Percentiles rank a stretch among this genome's conserved stretches.
phyloP scores from a whole-genome alignment of 1,284 basidiomycete species.

The Ganoderma meredithae region DNA sequence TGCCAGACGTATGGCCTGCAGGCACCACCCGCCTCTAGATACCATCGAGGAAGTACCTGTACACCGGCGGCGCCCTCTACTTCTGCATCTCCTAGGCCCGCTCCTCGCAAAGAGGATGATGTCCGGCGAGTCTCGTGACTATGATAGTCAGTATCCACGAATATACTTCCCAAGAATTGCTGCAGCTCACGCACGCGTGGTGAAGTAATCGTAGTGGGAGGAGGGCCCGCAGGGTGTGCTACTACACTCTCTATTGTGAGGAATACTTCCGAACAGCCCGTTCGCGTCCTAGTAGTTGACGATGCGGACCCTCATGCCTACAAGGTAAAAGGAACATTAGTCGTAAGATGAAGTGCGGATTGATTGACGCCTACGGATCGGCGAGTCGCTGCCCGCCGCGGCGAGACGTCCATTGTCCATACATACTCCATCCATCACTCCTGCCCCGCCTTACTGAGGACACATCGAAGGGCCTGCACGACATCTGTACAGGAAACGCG shows the following conservation, averaged over 20 bases:
- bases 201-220: background rate
- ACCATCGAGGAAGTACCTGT: background rate
- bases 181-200: background rate
- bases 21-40: background rate
- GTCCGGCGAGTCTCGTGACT: background rate
- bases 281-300: background rate
- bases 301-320: slow-evolving; percentile 1
- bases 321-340: background rate
- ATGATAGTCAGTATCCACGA: background rate
- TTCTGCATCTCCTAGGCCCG: background rate
- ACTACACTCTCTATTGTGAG: background rate
- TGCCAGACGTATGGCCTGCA: background rate
- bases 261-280: background rate
- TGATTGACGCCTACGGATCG: slow-evolving; percentile 38
- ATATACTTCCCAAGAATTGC: background rate
- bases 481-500: slow-evolving; percentile 43
- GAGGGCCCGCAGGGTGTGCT: background rate
- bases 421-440: slow-evolving; percentile 31
- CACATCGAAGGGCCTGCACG: slow-evolving; percentile 24
- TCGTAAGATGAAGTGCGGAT: background rate
- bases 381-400: slow-evolving; percentile 45
- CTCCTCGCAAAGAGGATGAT: background rate
- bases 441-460: slow-evolving; percentile 10
- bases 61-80: background rate
- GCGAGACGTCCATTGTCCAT: slow-evolving; percentile 38